Evolutionary conservation across 345 rosid genomes (phyloP).

Genomic region (Moricandia arvensis): DNA sequence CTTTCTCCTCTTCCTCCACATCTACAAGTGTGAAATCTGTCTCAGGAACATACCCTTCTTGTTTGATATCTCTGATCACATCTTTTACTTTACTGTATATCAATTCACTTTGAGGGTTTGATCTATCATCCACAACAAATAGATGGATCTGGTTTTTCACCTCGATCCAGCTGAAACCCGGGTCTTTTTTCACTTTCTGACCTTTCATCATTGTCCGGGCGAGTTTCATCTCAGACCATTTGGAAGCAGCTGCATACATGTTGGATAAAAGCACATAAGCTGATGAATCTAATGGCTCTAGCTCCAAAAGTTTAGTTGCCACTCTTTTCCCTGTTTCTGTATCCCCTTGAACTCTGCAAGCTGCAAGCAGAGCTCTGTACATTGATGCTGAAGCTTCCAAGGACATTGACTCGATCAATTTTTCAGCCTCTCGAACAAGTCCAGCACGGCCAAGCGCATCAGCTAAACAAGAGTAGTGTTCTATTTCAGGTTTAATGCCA

Average conservation of each 20-base stretch:
- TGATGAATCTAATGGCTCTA: conserved; percentile 56
- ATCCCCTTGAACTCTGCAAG: conserved; percentile 54
- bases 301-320: conserved; percentile 46
- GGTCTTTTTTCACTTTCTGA: conserved; percentile 54
- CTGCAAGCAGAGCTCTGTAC: conserved; percentile 57
- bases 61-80: conserved; percentile 46
- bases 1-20: conserved; percentile 61
- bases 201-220: conserved; percentile 49
- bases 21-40: conserved; percentile 49
- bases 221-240: conserved; percentile 47
- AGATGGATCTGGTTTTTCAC: conserved; percentile 48
- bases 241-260: conserved; percentile 52
- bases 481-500: conserved; percentile 55
- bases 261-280: conserved; percentile 58
- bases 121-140: conserved; percentile 53
- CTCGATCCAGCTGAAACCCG: conserved; percentile 68
- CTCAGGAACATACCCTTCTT: conserved; percentile 54
- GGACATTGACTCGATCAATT: conserved; percentile 50
- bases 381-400: conserved; percentile 58
- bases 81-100: conserved; percentile 43
- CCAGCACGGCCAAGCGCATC: conserved; percentile 68
- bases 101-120: conserved; percentile 43
- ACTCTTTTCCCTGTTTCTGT: conserved; percentile 49
- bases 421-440: conserved; percentile 50
- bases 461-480: conserved; percentile 60